A percentile compares a stretch with the other conserved stretches of the same genome.
Evolutionary conservation across 495 filamentous ascomycete genomes (phyloP).

Genomic region (Usnea hakonensis): DNA sequence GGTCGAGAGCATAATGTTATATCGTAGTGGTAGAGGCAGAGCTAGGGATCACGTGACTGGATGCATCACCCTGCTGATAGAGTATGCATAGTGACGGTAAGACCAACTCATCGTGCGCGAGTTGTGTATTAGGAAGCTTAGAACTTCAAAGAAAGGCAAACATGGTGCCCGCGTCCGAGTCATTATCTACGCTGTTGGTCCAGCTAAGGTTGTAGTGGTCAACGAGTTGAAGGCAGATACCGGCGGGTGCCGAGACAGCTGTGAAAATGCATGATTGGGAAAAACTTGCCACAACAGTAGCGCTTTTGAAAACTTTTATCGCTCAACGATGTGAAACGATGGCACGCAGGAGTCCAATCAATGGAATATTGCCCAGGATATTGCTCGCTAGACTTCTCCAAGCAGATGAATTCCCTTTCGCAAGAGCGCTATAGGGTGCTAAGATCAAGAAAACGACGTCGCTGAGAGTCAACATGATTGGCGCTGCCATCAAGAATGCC

Average conservation of each 20-base stretch:
- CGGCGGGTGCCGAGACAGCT: not conserved
- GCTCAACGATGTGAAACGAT: not conserved
- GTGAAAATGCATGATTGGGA: not conserved
- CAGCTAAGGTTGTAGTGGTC: not conserved
- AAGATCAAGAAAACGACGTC: not conserved
- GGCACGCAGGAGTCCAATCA: not conserved
- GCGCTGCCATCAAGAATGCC: not conserved
- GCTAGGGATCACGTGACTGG: no score
- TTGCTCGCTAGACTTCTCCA: not conserved
- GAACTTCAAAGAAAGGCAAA: not conserved
- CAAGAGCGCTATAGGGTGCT: not conserved
- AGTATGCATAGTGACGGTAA: no score
- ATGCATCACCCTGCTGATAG: no score
- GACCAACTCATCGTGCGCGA: not conserved
- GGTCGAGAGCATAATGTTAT: no score
- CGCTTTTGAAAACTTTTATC: not conserved
- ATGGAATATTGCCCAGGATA: not conserved
- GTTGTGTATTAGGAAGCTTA: not conserved
- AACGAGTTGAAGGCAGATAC: not conserved
- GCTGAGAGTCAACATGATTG: not conserved
- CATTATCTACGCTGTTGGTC: not conserved
- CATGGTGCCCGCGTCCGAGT: not conserved
- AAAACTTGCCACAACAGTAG: not conserved
- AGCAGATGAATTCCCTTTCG: not conserved
- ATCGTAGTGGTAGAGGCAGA: no score